phyloP scores from a whole-genome alignment of 2,329 filamentous ascomycete species.

The Fusarium liriodendri region DNA sequence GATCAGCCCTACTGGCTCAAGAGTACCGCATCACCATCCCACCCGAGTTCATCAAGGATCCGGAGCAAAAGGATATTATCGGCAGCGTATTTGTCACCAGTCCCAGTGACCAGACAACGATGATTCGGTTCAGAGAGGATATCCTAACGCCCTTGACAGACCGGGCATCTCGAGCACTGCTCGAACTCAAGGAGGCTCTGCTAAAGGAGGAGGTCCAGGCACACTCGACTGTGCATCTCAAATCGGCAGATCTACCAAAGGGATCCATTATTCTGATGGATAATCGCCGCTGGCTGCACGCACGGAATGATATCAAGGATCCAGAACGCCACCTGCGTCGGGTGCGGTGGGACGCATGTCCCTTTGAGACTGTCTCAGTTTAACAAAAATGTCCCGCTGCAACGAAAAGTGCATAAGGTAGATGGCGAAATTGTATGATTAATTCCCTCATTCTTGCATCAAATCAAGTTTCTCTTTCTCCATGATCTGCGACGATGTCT shows the following conservation, averaged over 20 bases:
- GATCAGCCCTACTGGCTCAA: constrained; percentile 34
- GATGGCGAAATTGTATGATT: not conserved
- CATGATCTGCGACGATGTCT: not conserved
- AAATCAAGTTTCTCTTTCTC: not conserved
- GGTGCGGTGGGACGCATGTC: constrained; percentile 49
- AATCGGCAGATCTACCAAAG: constrained; percentile 41
- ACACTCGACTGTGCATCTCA: constrained; percentile 40
- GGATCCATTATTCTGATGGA: constrained; percentile 48
- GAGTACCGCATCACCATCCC: constrained; percentile 50
- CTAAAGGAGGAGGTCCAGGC: constrained; percentile 15
- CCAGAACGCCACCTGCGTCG: constrained; percentile 49
- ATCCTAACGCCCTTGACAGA: constrained; percentile 45
- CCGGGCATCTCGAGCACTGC: constrained; percentile 37
- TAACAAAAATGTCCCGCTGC: not conserved
- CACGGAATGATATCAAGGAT: constrained; percentile 47
- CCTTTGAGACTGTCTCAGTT: constrained; percentile 31
- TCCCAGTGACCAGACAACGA: not conserved
- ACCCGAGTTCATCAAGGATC: constrained; percentile 49
- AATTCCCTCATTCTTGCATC: constrained; percentile 1
- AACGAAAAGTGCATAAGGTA: not conserved
- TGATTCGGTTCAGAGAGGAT: constrained; percentile 48
- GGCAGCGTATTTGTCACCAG: constrained; percentile 38
- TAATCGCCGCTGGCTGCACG: constrained; percentile 51
- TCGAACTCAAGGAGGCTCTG: constrained; percentile 39
- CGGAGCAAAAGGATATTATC: constrained; percentile 22